These are phyloP conservation scores for Emiliania huxleyi DNA, from an alignment of 78 protist species.

Conservation along the genomic window DNA sequence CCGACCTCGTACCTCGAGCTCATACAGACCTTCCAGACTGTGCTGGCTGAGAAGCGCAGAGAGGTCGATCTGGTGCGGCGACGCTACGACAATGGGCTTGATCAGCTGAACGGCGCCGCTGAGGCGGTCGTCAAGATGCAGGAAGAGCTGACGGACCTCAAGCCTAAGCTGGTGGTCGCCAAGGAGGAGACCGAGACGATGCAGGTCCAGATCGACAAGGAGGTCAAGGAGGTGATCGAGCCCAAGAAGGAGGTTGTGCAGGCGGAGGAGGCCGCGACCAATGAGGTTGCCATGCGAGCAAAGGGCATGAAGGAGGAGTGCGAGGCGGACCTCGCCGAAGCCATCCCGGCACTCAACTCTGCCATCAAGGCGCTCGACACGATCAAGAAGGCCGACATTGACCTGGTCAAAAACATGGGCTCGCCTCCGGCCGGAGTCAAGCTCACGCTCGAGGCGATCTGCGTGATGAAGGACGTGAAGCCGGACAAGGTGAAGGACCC, in stretches of 20 bases:
- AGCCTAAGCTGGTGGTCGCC: constrained; percentile 36
- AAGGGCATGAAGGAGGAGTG: constrained; percentile 55
- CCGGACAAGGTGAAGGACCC: constrained; percentile 45
- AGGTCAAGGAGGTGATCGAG: constrained; percentile 20
- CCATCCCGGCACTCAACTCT: constrained; percentile 60
- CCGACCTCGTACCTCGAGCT: constrained; percentile 71
- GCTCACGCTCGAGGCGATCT: constrained; percentile 72
- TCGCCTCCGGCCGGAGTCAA: constrained; percentile 82
- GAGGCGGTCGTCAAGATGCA: constrained; percentile 61
- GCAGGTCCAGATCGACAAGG: constrained; percentile 38
- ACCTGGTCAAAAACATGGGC: constrained; percentile 56
- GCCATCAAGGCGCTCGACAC: constrained; percentile 69
- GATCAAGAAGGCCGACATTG: constrained; percentile 57
- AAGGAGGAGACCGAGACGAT: constrained; percentile 51
- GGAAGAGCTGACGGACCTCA: constrained; percentile 48
- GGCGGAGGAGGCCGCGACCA: constrained; percentile 33
- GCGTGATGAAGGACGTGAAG: constrained; percentile 54
- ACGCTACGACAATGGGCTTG: constrained; percentile 71
- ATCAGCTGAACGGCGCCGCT: constrained; percentile 43
- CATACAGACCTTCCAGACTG: constrained; percentile 54
- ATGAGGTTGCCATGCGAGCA: constrained; percentile 19
- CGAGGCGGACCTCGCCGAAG: constrained; percentile 58
- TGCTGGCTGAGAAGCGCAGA: constrained; percentile 19
- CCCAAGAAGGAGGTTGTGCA: constrained; percentile 44
- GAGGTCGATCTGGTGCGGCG: not conserved